phyloP scores from a whole-genome alignment of 2,329 filamentous ascomycete genomes.

The Sporothrix brunneoviolacea region DNA sequence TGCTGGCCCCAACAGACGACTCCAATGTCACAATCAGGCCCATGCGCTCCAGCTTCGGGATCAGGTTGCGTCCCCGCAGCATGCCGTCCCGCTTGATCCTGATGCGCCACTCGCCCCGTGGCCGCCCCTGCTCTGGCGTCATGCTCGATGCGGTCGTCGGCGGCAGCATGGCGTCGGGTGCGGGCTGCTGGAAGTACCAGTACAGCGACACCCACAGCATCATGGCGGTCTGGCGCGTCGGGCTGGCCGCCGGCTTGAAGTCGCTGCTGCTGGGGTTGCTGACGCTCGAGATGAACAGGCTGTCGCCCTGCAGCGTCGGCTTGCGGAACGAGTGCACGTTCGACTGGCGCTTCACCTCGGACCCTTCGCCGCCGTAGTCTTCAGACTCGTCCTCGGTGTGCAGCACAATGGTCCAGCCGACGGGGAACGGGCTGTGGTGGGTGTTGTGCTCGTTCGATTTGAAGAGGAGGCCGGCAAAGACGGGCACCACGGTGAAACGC shows the following conservation, averaged over 20 bases:
- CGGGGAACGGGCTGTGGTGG: slow-evolving; percentile 65
- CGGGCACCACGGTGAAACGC: slow-evolving; percentile 69
- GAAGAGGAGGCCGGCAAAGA: slow-evolving; percentile 90
- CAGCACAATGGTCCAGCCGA: slow-evolving; percentile 85
- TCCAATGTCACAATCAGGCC: slow-evolving; percentile 72
- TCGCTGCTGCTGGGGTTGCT: slow-evolving; percentile 75
- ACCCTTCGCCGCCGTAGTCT: slow-evolving; percentile 7
- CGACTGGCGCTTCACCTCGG: background rate
- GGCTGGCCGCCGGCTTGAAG: slow-evolving; percentile 71
- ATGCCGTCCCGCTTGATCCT: slow-evolving; percentile 83
- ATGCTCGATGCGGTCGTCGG: slow-evolving; percentile 52
- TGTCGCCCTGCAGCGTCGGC: slow-evolving; percentile 73
- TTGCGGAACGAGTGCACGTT: slow-evolving; percentile 58
- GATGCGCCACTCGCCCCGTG: slow-evolving; percentile 80
- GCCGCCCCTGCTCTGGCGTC: slow-evolving; percentile 64
- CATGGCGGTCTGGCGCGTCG: slow-evolving; percentile 86
- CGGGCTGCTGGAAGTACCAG: slow-evolving; percentile 93
- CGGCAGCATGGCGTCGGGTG: slow-evolving; percentile 58
- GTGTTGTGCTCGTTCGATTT: slow-evolving; percentile 69
- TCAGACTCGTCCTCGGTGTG: slow-evolving; percentile 52
- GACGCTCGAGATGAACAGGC: slow-evolving; percentile 85
- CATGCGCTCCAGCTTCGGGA: slow-evolving; percentile 92
- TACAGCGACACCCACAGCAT: slow-evolving; percentile 92
- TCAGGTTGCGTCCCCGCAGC: slow-evolving; percentile 71
- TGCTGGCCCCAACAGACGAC: slow-evolving; percentile 53